These are phyloP conservation scores for Monilinia fructigena DNA, from an alignment of 2,329 filamentous ascomycete species.

Conservation along the genomic window DNA sequence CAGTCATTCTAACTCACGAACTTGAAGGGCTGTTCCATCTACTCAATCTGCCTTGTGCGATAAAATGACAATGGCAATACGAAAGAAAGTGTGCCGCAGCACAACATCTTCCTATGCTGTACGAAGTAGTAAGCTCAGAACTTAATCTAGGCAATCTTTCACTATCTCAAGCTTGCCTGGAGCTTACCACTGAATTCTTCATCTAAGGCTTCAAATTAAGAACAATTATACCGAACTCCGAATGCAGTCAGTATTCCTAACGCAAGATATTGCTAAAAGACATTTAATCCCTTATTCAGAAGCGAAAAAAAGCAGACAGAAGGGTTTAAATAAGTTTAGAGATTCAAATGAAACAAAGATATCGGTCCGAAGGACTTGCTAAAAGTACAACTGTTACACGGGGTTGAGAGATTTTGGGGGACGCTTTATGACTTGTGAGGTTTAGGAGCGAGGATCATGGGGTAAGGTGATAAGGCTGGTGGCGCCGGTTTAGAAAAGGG, in stretches of 20 bases:
- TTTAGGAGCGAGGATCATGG: not conserved
- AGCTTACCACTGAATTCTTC: not conserved
- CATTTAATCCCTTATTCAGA: not conserved
- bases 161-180: not conserved
- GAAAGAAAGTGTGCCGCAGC: not conserved
- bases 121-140: conserved; percentile 2
- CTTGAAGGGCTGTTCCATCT: no score
- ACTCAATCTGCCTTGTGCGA: not conserved
- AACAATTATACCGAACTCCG: not conserved
- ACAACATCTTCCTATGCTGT: not conserved
- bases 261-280: not conserved
- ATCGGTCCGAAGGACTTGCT: not conserved
- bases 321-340: not conserved
- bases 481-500: not conserved
- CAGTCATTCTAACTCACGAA: not conserved
- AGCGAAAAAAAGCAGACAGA: not conserved
- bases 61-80: not conserved
- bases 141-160: not conserved
- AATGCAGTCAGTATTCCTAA: not conserved
- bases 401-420: not conserved
- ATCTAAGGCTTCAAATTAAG: not conserved
- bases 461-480: not conserved
- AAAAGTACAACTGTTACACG: not conserved
- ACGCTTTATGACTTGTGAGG: not conserved
- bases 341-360: not conserved